Base-by-base conservation (phyloP, 768 basidiomycete species). In the Tricholoma sp. region DNA sequence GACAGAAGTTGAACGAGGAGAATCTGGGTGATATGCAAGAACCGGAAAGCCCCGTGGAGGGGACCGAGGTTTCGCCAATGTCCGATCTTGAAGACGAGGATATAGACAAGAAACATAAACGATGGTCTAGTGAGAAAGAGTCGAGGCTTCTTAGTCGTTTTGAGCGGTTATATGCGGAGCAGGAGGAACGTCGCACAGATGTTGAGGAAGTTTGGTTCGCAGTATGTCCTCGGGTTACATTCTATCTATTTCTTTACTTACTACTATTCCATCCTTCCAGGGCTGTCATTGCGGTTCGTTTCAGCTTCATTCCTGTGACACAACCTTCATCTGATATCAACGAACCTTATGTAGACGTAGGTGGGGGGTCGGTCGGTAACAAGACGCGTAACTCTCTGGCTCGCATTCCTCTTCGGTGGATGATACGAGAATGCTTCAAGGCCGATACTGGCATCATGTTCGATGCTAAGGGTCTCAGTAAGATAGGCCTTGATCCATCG, bases 201-300 rank as follows among this genome's bases (percentile, higher is more conserved):
- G 71, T 86, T 19, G 74, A 81, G 52, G 85, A 89, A 63, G 86
- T 88, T 1, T 88, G 85, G 85, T 87, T 88, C 64, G 71, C 83
- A 0, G 84, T 74, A 63, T 5, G 74, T 71, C 22, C 16, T 18
- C 6, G 8, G 1, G 7, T 29, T 2, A 29, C 46, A 41, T 3
- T 24, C 8, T 10, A 22, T 4, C 21, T 32, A 14, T 39, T 24
- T 22, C 16, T 5, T 29, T 32, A 47, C 41, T 6, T 21, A 18
- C 18, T 19, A 27, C 16, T 19, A 39, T 10, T 14, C 19, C 41
- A 9, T 35, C 16, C 74, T 46, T 31, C 8, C 8, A 50, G 47
- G 79, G 80, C 4, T 80, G 79, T 59, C 79, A 81, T 60, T 74
- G 75, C 58, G 79, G 78, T 77, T 43, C 2, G 53, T 45, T 24